Evolutionary conservation across 441 rosid genomes (phyloP), one percentile per base, ranked within the genome.

Genomic region (Gossypium davidsonii): DNA sequence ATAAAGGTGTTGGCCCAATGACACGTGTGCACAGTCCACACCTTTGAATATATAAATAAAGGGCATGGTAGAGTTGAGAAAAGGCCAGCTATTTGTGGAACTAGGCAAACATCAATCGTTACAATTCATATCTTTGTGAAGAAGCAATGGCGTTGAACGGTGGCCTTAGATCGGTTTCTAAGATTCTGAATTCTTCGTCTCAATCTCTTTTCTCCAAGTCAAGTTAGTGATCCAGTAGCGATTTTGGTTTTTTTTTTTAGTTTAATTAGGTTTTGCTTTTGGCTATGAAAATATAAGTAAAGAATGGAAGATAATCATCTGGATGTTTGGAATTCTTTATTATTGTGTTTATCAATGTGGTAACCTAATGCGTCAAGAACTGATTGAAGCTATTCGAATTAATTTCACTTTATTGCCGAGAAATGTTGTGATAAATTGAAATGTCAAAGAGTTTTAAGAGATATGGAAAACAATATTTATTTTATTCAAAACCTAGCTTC

Each of bases 141-240:
- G 20, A 15, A 26, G 28, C 68, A 52, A 89, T 81, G 89, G 87
- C 87, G 79, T 73, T 85, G 85, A 87, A 79, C 85, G 86, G 77
- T 44, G 90, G 90, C 1, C 70, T 94, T 63, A 82, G 94, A 87
- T 90, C 92, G 56, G 83, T 85, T 39, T 81, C 98, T 5, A 90
- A 71, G 90, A 82, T 94, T 20, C 42, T 90, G 0, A 73, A 82
- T 15, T 85, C 90, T 26, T 86, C 90, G 6, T 84, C 96, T 31
- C 86, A 81, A 60, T 80, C 90, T 37, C 69, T 88, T 60, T 42
- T 86, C 46, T 80, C 87, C 56, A 88, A 82, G 67, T 84, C 96
- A 77, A 94, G 97, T 90, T 25, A 6, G 77, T 73, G 69, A 76
- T 31, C 69, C 61, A 71, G 12, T 20, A 51, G 10, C 3, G 74